A percentile compares a stretch with the other conserved stretches of the same genome.
These are phyloP conservation scores for Paraurostyla sp. DNA, from an alignment of 73 alveolate genomes.

Conservation along the genomic window DNA sequence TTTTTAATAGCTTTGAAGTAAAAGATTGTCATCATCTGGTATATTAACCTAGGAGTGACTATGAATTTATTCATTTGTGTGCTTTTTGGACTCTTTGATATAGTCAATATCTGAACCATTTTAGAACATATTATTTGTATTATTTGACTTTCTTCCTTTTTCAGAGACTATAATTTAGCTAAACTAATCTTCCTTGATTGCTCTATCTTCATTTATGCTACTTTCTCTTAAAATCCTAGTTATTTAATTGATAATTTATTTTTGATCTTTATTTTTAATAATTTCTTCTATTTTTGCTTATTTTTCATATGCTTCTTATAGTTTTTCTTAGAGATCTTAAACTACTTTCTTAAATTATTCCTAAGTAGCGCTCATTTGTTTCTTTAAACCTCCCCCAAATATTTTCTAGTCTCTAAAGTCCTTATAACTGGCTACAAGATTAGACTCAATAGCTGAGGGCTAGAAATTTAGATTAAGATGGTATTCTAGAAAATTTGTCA, in stretches of 20 bases:
- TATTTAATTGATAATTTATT: too few relatives aligned
- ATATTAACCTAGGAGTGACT: background rate
- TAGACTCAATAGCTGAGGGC: background rate
- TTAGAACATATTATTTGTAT: too few relatives aligned
- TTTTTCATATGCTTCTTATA: constrained; percentile 22
- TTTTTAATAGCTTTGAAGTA: background rate
- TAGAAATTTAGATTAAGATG: background rate
- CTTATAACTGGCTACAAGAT: background rate
- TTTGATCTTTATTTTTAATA: background rate
- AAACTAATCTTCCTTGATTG: background rate
- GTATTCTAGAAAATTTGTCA: background rate
- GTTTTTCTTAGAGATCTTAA: background rate
- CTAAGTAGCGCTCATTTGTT: background rate
- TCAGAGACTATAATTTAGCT: constrained; percentile 14
- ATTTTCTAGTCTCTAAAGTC: background rate
- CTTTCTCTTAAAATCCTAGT: too few relatives aligned
- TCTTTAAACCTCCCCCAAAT: background rate
- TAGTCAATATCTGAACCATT: too few relatives aligned
- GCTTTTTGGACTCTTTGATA: too few relatives aligned
- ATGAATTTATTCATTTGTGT: background rate
- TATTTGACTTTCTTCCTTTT: background rate
- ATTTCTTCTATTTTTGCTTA: background rate
- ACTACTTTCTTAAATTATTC: background rate
- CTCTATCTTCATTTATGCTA: constrained; percentile 33
- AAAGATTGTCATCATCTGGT: background rate